phyloP scores from a whole-genome alignment of 805 yeast genomes.

The Debaryomyces maramus region DNA sequence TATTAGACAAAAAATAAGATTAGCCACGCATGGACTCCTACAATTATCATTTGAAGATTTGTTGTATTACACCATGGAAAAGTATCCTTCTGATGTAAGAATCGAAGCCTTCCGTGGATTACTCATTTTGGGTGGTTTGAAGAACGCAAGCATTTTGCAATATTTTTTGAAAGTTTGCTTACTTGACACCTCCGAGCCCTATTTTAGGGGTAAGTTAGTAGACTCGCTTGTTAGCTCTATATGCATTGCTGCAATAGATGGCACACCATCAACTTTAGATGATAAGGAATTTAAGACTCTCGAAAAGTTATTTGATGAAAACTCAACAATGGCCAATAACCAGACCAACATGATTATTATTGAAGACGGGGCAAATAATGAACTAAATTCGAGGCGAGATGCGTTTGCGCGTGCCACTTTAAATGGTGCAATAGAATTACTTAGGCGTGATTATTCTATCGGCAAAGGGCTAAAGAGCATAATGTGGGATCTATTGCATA shows the following conservation, averaged over 20 bases:
- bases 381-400: conserved; percentile 58
- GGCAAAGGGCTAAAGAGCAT: conserved; percentile 57
- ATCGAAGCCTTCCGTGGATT: conserved; percentile 70
- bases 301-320: conserved; percentile 22
- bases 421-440: conserved; percentile 62
- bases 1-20: conserved; percentile 55
- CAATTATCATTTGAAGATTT: conserved; percentile 55
- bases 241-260: conserved; percentile 66
- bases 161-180: conserved; percentile 61
- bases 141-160: conserved; percentile 56
- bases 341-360: conserved; percentile 51
- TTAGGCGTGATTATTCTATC: conserved; percentile 58
- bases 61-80: conserved; percentile 50
- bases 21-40: conserved; percentile 58
- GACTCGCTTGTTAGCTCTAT: conserved; percentile 50
- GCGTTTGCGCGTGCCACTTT: conserved; percentile 63
- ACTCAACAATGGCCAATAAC: conserved; percentile 18
- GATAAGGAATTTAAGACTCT: conserved; percentile 60
- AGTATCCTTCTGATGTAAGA: conserved; percentile 53
- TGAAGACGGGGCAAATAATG: conserved; percentile 49
- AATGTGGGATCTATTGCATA: conserved; percentile 70
- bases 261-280: conserved; percentile 57
- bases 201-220: conserved; percentile 51
- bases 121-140: conserved; percentile 73
- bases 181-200: conserved; percentile 51